Evolutionary conservation across 495 filamentous ascomycete genomes (phyloP).

Genomic region (Lepidopterella palustris): DNA sequence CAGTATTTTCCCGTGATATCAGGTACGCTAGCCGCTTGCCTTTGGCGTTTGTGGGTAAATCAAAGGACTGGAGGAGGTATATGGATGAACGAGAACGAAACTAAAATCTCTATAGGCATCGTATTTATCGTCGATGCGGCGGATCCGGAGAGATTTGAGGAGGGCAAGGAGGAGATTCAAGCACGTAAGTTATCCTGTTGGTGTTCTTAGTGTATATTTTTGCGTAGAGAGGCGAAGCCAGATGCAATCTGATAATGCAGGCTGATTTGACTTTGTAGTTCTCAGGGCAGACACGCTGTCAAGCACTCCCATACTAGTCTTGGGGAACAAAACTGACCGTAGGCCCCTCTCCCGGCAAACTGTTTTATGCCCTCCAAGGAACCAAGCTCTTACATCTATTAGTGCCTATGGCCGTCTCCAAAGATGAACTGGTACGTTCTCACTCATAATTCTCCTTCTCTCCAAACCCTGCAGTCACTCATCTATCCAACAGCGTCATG

Average conservation of each 20-base stretch:
- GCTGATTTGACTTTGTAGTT: not conserved
- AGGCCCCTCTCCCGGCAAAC: not conserved
- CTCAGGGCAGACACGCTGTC: not conserved
- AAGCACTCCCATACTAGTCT: not conserved
- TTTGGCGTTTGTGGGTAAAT: not conserved
- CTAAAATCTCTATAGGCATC: not conserved
- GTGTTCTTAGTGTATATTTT: not conserved
- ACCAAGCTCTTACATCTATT: not conserved
- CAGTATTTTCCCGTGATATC: not conserved
- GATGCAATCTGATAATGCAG: too few relatives aligned
- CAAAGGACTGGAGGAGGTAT: not conserved
- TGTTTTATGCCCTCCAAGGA: not conserved
- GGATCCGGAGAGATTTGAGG: conserved; percentile 2
- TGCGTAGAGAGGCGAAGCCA: too few relatives aligned
- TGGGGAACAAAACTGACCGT: conserved; percentile 6
- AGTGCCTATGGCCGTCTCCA: not conserved
- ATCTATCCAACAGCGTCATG: not conserved
- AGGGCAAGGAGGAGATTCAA: not conserved
- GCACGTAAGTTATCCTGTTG: not conserved
- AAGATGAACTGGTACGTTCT: not conserved
- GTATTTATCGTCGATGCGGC: conserved; percentile 7
- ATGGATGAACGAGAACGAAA: not conserved
- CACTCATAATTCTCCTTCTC: not conserved
- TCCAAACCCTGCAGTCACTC: not conserved
- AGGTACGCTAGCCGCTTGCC: not conserved